Base-by-base conservation (phyloP, 2,329 filamentous ascomycete genomes). In the Xylariaceae sp. region DNA sequence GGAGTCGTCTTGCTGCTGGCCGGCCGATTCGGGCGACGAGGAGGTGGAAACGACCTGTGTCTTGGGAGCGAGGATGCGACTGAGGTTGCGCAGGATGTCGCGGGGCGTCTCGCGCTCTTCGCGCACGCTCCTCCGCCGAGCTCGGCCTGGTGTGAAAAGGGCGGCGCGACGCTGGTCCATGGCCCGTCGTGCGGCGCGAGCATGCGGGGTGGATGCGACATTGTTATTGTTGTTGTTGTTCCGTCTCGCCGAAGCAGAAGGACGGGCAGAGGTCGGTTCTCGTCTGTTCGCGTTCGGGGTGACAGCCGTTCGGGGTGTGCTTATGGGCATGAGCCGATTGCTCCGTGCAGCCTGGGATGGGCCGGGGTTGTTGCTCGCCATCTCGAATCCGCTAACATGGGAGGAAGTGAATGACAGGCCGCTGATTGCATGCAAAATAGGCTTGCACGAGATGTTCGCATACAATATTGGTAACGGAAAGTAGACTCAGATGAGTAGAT, bases 191-290 rank as follows among this genome's bases (percentile, higher is more conserved):
- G 78, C 78, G 9, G 77, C 78, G 50, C 72, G 73, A 32, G 73
- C 76, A 54, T 83, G 78, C 0, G 78, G 78, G 13, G 78, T 82
- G 3, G 69, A n/a, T n/a, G n/a, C n/a, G n/a, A n/a, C n/a, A n/a
- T n/a, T n/a, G n/a, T n/a, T n/a, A n/a, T n/a, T n/a, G n/a, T n/a
- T 64, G 7, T 65, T 63, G 46, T 57, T 59, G 33, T 60, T 62
- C 34, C 65, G 62, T 29, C 63, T 59, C 2, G 62, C 71, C 2
- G 73, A 74, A 23, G 65, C 67, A 8, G 69, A 68, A 28, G 67
- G 65, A 9, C 71, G 63, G 38, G 54, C 57, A 24, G 21, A 24
- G 21, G 47, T 53, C 59, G 32, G 48, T 41, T 23, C 57, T 57
- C n/a, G n/a, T n/a, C 31, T 57, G 59, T 15, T 54, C 57, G 21